These are phyloP conservation scores for Auricularia sp. DNA, from an alignment of 768 basidiomycete species.

Conservation along the genomic window DNA sequence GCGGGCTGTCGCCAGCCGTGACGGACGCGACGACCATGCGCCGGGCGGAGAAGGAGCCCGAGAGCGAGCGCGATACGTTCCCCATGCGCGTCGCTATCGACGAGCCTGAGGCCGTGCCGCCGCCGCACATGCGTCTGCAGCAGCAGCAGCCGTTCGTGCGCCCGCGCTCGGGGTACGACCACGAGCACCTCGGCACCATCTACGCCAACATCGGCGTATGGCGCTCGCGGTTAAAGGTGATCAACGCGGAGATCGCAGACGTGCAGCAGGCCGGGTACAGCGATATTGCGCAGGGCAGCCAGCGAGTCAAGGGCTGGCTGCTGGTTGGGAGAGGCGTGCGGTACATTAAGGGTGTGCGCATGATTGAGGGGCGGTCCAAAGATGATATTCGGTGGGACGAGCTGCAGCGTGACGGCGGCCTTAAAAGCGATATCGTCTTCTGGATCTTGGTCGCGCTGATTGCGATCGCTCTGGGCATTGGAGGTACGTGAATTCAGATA, in stretches of 20 bases:
- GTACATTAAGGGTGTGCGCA: slow-evolving; percentile 49
- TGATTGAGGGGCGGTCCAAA: slow-evolving; percentile 72
- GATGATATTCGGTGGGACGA: slow-evolving; percentile 79
- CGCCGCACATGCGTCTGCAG: slow-evolving; percentile 59
- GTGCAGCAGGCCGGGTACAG: slow-evolving; percentile 57
- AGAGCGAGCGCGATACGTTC: slow-evolving; percentile 8
- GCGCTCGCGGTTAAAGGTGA: slow-evolving; percentile 58
- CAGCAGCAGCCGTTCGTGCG: slow-evolving; percentile 62
- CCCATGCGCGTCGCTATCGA: slow-evolving; percentile 8
- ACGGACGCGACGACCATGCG: slow-evolving; percentile 1
- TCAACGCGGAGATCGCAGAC: slow-evolving; percentile 65
- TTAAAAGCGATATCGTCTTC: slow-evolving; percentile 38
- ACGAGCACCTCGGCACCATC: slow-evolving; percentile 51
- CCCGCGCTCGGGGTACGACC: slow-evolving; percentile 62
- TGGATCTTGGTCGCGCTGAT: slow-evolving; percentile 49
- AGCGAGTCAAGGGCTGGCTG: slow-evolving; percentile 65
- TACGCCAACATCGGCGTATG: slow-evolving; percentile 63
- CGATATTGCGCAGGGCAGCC: slow-evolving; percentile 57
- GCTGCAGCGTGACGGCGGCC: slow-evolving; percentile 47
- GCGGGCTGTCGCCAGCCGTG: not conserved
- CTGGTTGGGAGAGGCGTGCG: slow-evolving; percentile 62
- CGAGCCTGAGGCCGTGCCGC: slow-evolving; percentile 29
- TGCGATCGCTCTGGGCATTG: slow-evolving; percentile 42
- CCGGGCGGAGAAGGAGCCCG: not conserved
- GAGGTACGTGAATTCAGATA: slow-evolving; percentile 29